Evolutionary conservation across 495 filamentous ascomycete species (phyloP).

Genomic region (Bacidia gigantensis): DNA sequence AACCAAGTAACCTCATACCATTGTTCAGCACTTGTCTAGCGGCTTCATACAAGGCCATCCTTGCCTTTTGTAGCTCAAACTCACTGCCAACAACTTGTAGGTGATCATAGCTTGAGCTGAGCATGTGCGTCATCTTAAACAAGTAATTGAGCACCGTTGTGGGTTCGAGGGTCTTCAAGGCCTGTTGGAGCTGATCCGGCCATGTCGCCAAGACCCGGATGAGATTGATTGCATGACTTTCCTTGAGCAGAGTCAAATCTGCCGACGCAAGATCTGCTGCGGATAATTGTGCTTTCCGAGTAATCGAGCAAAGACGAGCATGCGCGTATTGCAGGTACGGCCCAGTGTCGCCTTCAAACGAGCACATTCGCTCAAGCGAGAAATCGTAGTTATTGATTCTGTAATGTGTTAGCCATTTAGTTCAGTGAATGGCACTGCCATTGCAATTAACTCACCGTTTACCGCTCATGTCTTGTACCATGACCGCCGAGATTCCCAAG

Average conservation of each 20-base stretch:
- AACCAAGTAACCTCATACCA: slow-evolving; percentile 70
- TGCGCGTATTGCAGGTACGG: slow-evolving; percentile 59
- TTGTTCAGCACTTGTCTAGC: slow-evolving; percentile 67
- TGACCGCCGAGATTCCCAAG: slow-evolving; percentile 53
- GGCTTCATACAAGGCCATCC: slow-evolving; percentile 71
- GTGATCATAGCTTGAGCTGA: slow-evolving; percentile 74
- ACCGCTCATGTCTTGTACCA: slow-evolving; percentile 59
- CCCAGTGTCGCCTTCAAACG: slow-evolving; percentile 59
- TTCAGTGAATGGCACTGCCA: not conserved
- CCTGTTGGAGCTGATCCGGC: slow-evolving; percentile 49
- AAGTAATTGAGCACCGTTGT: slow-evolving; percentile 65
- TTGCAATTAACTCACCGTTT: slow-evolving; percentile 38
- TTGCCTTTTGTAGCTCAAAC: slow-evolving; percentile 56
- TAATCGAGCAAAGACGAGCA: slow-evolving; percentile 51
- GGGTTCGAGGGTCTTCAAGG: slow-evolving; percentile 50
- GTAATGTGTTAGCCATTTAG: slow-evolving; percentile 5
- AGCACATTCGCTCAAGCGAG: slow-evolving; percentile 53
- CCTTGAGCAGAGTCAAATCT: slow-evolving; percentile 43
- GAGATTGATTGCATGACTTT: slow-evolving; percentile 43
- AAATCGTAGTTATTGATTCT: slow-evolving; percentile 56
- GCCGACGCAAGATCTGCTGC: slow-evolving; percentile 33
- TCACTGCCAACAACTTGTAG: slow-evolving; percentile 65
- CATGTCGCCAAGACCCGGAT: slow-evolving; percentile 45
- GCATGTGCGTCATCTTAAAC: slow-evolving; percentile 74
- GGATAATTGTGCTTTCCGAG: slow-evolving; percentile 36